Base-by-base conservation (phyloP, 805 yeast genomes). In the Myxozyma vanderwaltii region DNA sequence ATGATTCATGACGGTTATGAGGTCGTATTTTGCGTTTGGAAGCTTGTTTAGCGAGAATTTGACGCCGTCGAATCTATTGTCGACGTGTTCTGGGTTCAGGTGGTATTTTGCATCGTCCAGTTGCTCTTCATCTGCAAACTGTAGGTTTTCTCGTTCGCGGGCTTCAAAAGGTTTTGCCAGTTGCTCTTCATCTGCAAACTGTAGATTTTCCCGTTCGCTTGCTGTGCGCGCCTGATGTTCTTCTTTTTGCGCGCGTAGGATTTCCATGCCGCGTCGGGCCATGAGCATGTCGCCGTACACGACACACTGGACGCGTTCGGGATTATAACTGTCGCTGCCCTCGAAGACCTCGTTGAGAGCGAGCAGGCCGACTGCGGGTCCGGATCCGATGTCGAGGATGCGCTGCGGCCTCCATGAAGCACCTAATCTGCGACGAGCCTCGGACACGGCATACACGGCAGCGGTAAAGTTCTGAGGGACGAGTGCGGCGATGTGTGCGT, bases 361-460 rank as follows among this genome's bases (percentile, higher is more conserved):
- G 15, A 91, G 74, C 77, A 94, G 84, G 1, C 97, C 97, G 0
- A 95, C 86, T 1, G 90, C 92, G 0, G 99, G 98, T 0, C 99
- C 98, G 69, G 80, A 85, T 0, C 96, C 92, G 13, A 89, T 82
- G 68, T 89, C 95, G 51, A 94, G 76, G 0, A 94, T 82, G 4
- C 82, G 76, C 29, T 79, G 69, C 0, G 97, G 97, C 23, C 72
- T 72, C 75, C 90, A 88, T 0, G 63, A 49, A 0, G 70, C 73
- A 0, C 85, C 86, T 21, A 79, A 71, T 41, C 91, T 76, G 45
- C 78, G 77, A 64, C 82, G 77, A 36, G 91, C 74, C 66, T 92
- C 98, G 27, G 71, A 70, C 39, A 94, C 73, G 0, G 85, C 88
- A 63, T 85, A 88, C 54, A 77, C 77, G 1, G 84, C 71, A 13